These are phyloP conservation scores for Umbelopsis sp. DNA, from an alignment of 371 early-diverging fungal genomes.

Conservation along the genomic window DNA sequence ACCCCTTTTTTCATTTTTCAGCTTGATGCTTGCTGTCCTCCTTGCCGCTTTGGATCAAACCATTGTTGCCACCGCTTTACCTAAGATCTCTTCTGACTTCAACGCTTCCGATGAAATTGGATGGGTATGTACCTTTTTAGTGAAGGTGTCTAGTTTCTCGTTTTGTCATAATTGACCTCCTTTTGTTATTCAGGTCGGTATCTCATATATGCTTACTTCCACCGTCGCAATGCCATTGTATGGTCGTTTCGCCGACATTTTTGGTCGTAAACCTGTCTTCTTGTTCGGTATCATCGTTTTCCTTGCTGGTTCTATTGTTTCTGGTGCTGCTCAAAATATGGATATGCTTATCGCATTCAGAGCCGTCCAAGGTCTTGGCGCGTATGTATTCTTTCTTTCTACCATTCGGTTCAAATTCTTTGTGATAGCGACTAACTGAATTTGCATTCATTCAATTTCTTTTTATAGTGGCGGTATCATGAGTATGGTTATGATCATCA, in stretches of 20 bases:
- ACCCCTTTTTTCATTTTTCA: slow-evolving; percentile 12
- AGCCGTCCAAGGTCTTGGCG: slow-evolving; percentile 59
- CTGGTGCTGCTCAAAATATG: slow-evolving; percentile 61
- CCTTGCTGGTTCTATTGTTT: slow-evolving; percentile 59
- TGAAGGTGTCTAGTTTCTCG: neutral
- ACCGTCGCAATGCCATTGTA: slow-evolving; percentile 63
- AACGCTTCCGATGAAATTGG: slow-evolving; percentile 53
- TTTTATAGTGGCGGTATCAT: slow-evolving; percentile 61
- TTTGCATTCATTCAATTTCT: neutral
- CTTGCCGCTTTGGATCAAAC: slow-evolving; percentile 53
- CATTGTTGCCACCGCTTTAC: slow-evolving; percentile 77
- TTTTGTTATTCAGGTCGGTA: slow-evolving; percentile 41
- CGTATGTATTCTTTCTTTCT: slow-evolving; percentile 15
- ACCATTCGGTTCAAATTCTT: neutral
- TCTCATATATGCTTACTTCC: slow-evolving; percentile 62
- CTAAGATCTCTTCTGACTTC: slow-evolving; percentile 73
- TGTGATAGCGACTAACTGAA: neutral
- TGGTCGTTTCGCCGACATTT: slow-evolving; percentile 64
- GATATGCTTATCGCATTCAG: slow-evolving; percentile 52
- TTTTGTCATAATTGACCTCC: neutral
- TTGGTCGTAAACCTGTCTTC: slow-evolving; percentile 61
- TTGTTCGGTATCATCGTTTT: slow-evolving; percentile 55
- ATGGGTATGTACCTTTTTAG: neutral
- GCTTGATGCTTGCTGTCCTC: slow-evolving; percentile 28
- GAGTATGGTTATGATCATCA: slow-evolving; percentile 69